Conservation (phyloP, 257 asterid genomes). For the Eustoma russellianum region DNA sequence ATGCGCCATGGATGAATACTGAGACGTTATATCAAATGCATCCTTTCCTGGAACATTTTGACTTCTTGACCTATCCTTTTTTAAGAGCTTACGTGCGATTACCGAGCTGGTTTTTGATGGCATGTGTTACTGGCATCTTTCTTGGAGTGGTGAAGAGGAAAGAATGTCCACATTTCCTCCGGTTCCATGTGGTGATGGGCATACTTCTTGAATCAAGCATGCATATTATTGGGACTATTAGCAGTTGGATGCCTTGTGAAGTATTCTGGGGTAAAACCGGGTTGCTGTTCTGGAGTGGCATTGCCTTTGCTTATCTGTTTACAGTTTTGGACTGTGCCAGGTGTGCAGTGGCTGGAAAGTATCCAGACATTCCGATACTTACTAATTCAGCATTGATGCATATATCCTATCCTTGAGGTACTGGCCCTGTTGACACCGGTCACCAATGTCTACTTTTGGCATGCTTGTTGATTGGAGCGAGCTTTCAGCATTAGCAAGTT, state of each 20-base stretch:
- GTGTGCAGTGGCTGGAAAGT: conserved; percentile 81
- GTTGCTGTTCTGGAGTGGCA: conserved; percentile 71
- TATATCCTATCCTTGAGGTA: conserved; percentile 56
- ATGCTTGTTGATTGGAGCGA: too few species aligned
- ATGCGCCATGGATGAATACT: conserved; percentile 89
- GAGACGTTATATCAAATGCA: conserved; percentile 72
- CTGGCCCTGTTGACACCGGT: too few species aligned
- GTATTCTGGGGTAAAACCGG: conserved; percentile 84
- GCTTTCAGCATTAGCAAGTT: too few species aligned
- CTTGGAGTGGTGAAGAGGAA: conserved; percentile 82
- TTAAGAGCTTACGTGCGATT: conserved; percentile 48
- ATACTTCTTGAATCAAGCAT: conserved; percentile 82
- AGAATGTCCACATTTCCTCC: conserved; percentile 90
- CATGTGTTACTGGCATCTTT: conserved; percentile 68
- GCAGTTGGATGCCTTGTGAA: conserved; percentile 76
- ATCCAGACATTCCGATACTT: conserved; percentile 76
- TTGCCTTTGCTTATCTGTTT: conserved; percentile 65
- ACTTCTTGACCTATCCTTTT: conserved; percentile 63
- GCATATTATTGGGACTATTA: conserved; percentile 72
- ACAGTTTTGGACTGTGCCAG: conserved; percentile 74
- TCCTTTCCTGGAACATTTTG: conserved; percentile 69
- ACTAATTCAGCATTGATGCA: conserved; percentile 91
- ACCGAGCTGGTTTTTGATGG: conserved; percentile 85
- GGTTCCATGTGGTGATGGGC: conserved; percentile 87
- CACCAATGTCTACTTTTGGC: too few species aligned